Evolutionary conservation across 331 rosid genomes (phyloP), one percentile per base, ranked within the genome.

Genomic region (Quercus lobata): DNA sequence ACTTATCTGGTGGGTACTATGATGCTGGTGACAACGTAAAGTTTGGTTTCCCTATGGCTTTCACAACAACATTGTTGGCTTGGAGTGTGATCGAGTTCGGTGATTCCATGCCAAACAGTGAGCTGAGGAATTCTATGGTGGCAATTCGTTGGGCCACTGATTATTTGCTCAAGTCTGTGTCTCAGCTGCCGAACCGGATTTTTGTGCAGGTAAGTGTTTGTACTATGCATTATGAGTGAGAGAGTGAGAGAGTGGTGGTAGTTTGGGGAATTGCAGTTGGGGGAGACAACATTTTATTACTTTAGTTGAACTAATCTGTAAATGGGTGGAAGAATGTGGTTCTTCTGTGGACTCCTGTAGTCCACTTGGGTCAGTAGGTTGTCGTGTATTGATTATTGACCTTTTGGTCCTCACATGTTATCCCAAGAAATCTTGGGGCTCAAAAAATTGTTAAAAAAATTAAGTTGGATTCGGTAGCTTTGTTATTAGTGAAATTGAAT

Each of bases 21-120:
- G 98, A 94, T 79, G 98, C 98, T 78, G 98, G 98, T 0, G 98
- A 94, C 55, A 94, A 94, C 79, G 77, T 94, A 6, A 94, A 94
- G 83, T 94, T 94, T 54, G 91, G 91, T 0, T 94, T 94, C 57
- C 98, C 98, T 58, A 94, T 94, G 98, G 97, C 97, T 1, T 94
- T 92, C 85, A 89, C 98, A 4, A 88, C 96, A 25, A 94, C 98
- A 74, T 90, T 94, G 97, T 54, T 94, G 90, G 82, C 98, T 0
- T 94, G 98, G 98, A 91, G 98, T 22, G 92, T 91, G 18, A 78
- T 94, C 19, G 98, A 94, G 73, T 94, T 94, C 54, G 98, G 97
- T 3, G 92, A 94, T 1, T 60, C 68, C 19, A 94, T 94, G 98
- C 97, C 98, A 62, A 80, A 91, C 4, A 18, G 25, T 2, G 96